Evolutionary conservation across 768 basidiomycete genomes (phyloP).

Genomic region (Suillus placidus): DNA sequence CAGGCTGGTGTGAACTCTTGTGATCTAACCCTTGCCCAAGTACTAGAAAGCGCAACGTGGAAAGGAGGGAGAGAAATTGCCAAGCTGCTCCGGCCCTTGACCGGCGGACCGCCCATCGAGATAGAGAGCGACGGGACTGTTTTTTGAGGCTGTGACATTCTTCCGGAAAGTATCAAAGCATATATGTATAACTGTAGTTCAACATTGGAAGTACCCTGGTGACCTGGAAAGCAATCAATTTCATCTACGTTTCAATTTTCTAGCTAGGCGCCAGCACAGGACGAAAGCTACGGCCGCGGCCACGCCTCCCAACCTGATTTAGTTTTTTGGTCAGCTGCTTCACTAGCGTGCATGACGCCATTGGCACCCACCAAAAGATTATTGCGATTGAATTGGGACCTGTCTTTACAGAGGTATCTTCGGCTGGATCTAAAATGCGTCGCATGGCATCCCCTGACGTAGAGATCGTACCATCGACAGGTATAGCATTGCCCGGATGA

Average conservation of each 20-base stretch:
- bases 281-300: conserved; percentile 57
- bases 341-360: conserved; percentile 8
- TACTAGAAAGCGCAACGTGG: conserved; percentile 96
- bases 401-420: conserved; percentile 11
- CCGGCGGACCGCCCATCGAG: conserved; percentile 84
- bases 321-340: conserved; percentile 3
- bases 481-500: conserved; percentile 19
- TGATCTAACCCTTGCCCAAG: conserved; percentile 78
- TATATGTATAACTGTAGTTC: not conserved
- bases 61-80: conserved; percentile 95
- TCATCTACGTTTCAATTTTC: conserved; percentile 49
- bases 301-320: conserved; percentile 56
- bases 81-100: conserved; percentile 67
- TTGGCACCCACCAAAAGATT: conserved; percentile 69
- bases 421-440: conserved; percentile 18
- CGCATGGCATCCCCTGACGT: conserved; percentile 12
- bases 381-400: conserved; percentile 74
- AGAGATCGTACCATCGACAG: conserved; percentile 15
- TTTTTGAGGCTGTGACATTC: conserved; percentile 44
- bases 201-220: not conserved
- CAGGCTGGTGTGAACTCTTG: conserved; percentile 52
- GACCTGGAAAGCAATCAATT: not conserved
- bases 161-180: not conserved
- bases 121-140: conserved; percentile 86
- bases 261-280: conserved; percentile 56